Conservation (phyloP, 306 rosid genomes). For the Citrullus amarus region DNA sequence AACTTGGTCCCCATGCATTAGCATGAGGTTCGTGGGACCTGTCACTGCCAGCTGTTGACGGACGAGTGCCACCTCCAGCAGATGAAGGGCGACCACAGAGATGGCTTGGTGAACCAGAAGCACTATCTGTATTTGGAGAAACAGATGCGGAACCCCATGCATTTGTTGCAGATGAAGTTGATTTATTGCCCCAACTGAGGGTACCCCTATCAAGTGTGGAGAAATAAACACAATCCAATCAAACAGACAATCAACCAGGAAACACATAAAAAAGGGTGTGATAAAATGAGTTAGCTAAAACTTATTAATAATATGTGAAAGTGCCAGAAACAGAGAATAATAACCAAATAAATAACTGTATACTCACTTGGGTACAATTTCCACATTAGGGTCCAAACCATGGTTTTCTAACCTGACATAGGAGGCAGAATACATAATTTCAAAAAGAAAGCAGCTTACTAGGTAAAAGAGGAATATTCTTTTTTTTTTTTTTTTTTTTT, state of each 20-base stretch:
- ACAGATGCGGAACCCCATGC: conserved; percentile 79
- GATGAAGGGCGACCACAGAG: conserved; percentile 80
- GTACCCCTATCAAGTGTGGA: conserved; percentile 55
- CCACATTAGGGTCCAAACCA: conserved; percentile 83
- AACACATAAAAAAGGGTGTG: neutral
- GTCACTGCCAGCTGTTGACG: conserved; percentile 91
- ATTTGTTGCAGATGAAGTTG: conserved; percentile 67
- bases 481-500: too few species aligned
- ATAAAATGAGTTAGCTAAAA: neutral
- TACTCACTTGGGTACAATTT: conserved; percentile 95
- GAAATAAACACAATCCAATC: neutral
- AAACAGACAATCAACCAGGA: neutral
- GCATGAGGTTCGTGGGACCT: conserved; percentile 50
- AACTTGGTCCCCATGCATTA: conserved; percentile 65
- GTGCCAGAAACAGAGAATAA: neutral
- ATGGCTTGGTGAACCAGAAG: conserved; percentile 64
- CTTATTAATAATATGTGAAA: neutral
- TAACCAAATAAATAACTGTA: conserved; percentile 1
- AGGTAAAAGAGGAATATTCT: neutral
- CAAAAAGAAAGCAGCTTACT: conserved; percentile 14
- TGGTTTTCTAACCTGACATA: conserved; percentile 88
- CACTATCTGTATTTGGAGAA: conserved; percentile 76
- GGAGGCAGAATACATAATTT: conserved; percentile 15
- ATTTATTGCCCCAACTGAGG: conserved; percentile 86
- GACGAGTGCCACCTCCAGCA: conserved; percentile 86